Evolutionary conservation across 352 stramenopile genomes (phyloP), one percentile per base, ranked within the genome.

Genomic region (Globisporangium orthogonon): DNA sequence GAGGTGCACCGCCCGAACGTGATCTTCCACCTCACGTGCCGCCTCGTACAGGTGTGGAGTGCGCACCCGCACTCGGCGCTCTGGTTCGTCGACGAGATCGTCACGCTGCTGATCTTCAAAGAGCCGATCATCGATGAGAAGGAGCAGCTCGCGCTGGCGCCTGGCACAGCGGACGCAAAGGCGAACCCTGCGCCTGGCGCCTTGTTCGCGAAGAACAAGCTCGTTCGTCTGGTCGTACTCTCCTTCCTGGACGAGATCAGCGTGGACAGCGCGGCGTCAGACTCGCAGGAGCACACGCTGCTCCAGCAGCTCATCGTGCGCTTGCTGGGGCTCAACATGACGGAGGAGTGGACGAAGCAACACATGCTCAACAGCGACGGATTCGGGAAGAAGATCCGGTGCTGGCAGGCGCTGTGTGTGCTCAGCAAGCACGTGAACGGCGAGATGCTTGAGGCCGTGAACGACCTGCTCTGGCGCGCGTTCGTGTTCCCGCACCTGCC

Each of bases 331-430:
- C 69, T 83, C n/a, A 83, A 89, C 29, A 62, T 76, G 45, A 75
- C 63, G 5, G 70, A 74, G 3, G 84, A 91, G 23, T 83, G 70
- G 70, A 61, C 76, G n/a, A 88, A 83, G 68, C 81, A 86, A 56
- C 80, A 91, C 56, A 94, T 94, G 84, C 63, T 92, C 40, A 87
- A 92, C 67, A 91, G 80, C 53, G 78, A 91, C 45, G 78, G 75
- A 17, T 94, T 92, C 65, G 84, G 84, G 7, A 70, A 76, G 51
- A 81, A 91, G 30, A 48, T 94, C 29, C 80, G 84, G 18, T 83
- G 76, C 33, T 92, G 82, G 84, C 84, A 94, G 68, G 74, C 80
- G 31, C 58, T 94, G 14, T 91, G 80, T 37, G 73, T 94, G 29
- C 62, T 94, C 15, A 83, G 70, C 52, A 67, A 70, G 35, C 73